These are phyloP conservation scores for Paecilomyces sp. DNA, from an alignment of 2,329 filamentous ascomycete species.

Conservation along the genomic window DNA sequence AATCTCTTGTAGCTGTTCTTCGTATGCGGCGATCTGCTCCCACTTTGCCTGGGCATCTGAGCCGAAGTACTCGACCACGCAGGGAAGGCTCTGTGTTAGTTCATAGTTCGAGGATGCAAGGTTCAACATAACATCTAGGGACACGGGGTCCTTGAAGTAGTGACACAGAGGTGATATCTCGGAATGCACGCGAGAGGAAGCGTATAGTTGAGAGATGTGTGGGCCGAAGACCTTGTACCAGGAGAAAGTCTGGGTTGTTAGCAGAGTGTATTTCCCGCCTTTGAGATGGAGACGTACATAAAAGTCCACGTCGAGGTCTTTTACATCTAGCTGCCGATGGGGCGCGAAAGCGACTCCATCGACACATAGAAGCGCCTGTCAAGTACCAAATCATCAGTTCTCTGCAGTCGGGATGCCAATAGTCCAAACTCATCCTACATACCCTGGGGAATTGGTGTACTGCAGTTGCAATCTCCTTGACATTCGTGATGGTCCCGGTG, in stretches of 20 bases:
- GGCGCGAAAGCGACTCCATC: conserved; percentile 73
- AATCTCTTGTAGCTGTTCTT: conserved; percentile 51
- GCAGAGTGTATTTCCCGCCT: background rate
- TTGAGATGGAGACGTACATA: conserved; percentile 38
- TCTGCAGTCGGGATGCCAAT: background rate
- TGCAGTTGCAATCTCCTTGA: conserved; percentile 26
- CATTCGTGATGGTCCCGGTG: conserved; percentile 58
- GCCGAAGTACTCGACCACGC: conserved; percentile 56
- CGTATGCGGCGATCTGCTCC: conserved; percentile 50
- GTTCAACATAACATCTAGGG: conserved; percentile 60
- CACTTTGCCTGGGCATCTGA: conserved; percentile 36
- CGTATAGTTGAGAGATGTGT: conserved; percentile 66
- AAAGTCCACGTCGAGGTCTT: conserved; percentile 62
- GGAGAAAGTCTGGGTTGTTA: conserved; percentile 47
- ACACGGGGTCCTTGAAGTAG: conserved; percentile 57
- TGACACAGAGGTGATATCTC: conserved; percentile 54
- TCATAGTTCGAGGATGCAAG: conserved; percentile 67
- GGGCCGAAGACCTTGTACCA: conserved; percentile 83
- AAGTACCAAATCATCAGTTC: background rate
- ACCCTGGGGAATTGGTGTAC: conserved; percentile 39
- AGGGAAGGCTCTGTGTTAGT: conserved; percentile 55
- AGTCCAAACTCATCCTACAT: background rate
- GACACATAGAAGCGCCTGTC: conserved; percentile 56
- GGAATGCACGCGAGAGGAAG: conserved; percentile 49
- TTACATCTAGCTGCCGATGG: conserved; percentile 63